Evolutionary conservation across 2,329 filamentous ascomycete species (phyloP).

Genomic region (Sphaerostilbella broomeana): DNA sequence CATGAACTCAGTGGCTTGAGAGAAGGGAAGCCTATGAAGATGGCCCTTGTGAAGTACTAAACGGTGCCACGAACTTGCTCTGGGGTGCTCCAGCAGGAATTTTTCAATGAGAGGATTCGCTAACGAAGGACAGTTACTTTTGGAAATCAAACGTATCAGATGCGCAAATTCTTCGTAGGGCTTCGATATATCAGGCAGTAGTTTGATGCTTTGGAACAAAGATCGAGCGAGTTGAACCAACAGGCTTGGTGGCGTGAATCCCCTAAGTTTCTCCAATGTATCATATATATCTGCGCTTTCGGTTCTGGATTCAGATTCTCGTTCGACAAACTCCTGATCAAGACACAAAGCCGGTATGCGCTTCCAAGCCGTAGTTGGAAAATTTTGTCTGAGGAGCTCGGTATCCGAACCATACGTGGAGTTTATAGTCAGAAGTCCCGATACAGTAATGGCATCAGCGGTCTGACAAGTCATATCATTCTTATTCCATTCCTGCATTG

Average conservation of each 20-base stretch:
- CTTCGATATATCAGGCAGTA: neutral
- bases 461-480: no score
- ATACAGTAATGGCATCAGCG: constrained; percentile 5
- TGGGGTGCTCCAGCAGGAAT: constrained; percentile 6
- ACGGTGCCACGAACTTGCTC: constrained; percentile 10
- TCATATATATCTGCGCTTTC: neutral
- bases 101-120: constrained; percentile 2
- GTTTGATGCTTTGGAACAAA: constrained; percentile 1
- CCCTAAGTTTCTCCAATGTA: neutral
- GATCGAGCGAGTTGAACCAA: constrained; percentile 3
- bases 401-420: constrained; percentile 1
- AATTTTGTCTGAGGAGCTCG: constrained; percentile 1
- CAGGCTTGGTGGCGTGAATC: neutral
- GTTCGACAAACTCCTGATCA: constrained; percentile 9
- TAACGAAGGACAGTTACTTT: neutral
- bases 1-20: constrained; percentile 22
- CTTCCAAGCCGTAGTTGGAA: neutral
- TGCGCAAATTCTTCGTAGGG: neutral
- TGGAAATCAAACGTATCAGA: neutral
- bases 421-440: constrained; percentile 3
- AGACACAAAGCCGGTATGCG: constrained; percentile 9
- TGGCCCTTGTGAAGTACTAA: neutral
- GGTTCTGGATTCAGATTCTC: neutral
- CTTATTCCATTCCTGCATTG: no score
- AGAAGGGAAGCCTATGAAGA: constrained; percentile 18